phyloP scores from a whole-genome alignment of 2,329 filamentous ascomycete species.

The Fusarium solani-melongenae region DNA sequence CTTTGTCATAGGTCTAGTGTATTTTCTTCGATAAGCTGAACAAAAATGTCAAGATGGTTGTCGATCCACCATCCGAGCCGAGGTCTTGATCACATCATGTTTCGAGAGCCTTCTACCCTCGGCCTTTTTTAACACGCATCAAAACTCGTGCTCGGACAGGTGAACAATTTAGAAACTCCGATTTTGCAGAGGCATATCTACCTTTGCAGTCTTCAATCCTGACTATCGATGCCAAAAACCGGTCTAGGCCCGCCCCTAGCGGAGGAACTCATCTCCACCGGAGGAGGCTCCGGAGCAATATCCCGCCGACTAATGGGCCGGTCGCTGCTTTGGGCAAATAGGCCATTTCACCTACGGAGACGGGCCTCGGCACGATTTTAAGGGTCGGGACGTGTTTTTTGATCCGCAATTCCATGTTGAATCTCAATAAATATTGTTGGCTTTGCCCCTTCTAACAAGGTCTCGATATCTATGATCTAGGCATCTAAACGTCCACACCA shows the following conservation, averaged over 20 bases:
- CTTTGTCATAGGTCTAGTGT: not conserved
- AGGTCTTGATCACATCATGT: not conserved
- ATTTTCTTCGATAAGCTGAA: not conserved
- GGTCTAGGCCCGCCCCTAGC: not conserved
- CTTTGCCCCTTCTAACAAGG: not conserved
- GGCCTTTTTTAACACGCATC: not conserved
- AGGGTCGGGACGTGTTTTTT: not conserved
- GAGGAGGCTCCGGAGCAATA: not conserved
- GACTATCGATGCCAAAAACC: not conserved
- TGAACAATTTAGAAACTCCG: not conserved
- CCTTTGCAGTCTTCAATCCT: not conserved
- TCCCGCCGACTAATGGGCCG: not conserved
- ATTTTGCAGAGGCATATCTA: not conserved
- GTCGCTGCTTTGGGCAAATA: slow-evolving; percentile 16
- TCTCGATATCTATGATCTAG: not conserved
- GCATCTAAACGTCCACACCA: not conserved
- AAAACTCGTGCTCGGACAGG: not conserved
- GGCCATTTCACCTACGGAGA: not conserved
- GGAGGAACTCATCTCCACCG: not conserved
- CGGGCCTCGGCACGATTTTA: not conserved
- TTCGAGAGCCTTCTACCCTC: not conserved
- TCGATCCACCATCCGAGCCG: not conserved
- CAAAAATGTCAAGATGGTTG: not conserved
- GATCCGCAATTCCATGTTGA: not conserved
- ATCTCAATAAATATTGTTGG: not conserved